phyloP scores from a whole-genome alignment of 768 basidiomycete species.

The Podaxis mareebaensis region DNA sequence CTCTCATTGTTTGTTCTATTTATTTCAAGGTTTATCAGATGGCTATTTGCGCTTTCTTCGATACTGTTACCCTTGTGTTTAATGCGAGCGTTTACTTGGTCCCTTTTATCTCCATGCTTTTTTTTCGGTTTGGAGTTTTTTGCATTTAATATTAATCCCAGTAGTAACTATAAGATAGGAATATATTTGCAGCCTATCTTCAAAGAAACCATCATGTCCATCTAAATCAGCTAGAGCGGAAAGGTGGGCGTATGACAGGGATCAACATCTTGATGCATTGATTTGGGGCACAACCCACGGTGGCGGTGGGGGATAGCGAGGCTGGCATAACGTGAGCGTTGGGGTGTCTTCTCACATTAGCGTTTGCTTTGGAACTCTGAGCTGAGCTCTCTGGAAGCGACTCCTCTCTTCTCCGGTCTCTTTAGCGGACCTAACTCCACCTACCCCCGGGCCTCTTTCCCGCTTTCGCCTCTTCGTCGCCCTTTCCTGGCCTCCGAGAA shows the following conservation, averaged over 20 bases:
- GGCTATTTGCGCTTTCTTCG: not conserved
- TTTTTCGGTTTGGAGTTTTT: not conserved
- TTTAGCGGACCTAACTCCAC: conserved; percentile 3
- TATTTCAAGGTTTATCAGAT: conserved; percentile 4
- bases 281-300: not conserved
- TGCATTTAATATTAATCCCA: not conserved
- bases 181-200: not conserved
- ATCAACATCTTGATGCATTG: conserved; percentile 11
- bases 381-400: conserved; percentile 13
- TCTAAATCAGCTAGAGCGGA: not conserved
- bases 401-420: not conserved
- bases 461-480: conserved; percentile 13
- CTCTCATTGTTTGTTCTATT: not conserved
- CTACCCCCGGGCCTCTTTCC: not conserved
- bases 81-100: not conserved
- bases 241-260: not conserved
- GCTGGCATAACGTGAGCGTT: not conserved
- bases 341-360: not conserved
- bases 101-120: not conserved
- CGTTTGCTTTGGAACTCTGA: conserved; percentile 5
- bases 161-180: not conserved
- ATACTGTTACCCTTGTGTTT: not conserved
- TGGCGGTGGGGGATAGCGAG: not conserved
- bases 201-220: not conserved
- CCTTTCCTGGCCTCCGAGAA: conserved; percentile 18